These are phyloP conservation scores for Fraxinus ornus DNA, from an alignment of 305 asterid species.

Conservation along the genomic window DNA sequence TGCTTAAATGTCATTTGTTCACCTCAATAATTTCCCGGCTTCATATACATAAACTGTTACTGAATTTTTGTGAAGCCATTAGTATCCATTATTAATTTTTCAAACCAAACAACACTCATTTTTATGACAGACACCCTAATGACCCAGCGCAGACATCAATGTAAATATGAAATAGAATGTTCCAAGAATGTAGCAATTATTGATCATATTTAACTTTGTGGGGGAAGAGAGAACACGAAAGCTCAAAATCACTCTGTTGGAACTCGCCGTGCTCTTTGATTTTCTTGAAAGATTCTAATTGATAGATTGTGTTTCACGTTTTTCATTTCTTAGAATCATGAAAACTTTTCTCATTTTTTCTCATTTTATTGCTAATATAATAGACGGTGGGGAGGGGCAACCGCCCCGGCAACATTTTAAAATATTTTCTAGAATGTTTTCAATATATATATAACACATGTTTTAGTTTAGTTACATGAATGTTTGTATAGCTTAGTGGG, in stretches of 20 bases:
- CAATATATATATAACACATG: neutral
- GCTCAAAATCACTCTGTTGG: neutral
- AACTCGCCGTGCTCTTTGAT: neutral
- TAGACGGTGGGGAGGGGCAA: neutral
- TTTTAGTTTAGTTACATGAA: neutral
- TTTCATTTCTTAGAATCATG: neutral
- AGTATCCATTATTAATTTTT: neutral
- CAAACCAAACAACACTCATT: neutral
- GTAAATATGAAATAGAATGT: neutral
- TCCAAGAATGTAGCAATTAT: neutral
- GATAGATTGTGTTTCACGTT: neutral
- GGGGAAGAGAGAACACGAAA: neutral
- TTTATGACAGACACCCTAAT: neutral
- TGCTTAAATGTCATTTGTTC: neutral
- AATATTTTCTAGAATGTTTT: neutral
- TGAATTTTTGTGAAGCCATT: neutral
- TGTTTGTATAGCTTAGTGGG: neutral
- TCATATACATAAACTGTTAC: neutral
- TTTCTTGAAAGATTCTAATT: neutral
- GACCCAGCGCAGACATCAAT: neutral
- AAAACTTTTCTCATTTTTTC: neutral
- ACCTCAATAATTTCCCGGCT: neutral
- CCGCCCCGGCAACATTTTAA: neutral
- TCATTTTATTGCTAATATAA: neutral
- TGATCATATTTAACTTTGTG: neutral